Evolutionary conservation across 2,329 filamentous ascomycete species (phyloP).

Genomic region (Catunica adiposa): DNA sequence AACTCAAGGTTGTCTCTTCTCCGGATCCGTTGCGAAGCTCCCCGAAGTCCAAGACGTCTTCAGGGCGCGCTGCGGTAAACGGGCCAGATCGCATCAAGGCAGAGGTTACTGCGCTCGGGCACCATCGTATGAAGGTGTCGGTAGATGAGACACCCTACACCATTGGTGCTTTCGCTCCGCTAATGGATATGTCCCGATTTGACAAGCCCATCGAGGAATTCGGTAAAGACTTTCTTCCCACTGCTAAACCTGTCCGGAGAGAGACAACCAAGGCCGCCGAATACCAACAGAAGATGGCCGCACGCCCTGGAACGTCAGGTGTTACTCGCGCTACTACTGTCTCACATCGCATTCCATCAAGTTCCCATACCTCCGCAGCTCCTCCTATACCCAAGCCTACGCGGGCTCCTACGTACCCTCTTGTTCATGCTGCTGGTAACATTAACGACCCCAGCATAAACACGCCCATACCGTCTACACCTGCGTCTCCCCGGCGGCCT

Average conservation of each 20-base stretch:
- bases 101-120: constrained; percentile 15
- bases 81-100: background rate
- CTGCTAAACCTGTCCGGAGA: background rate
- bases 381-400: constrained; percentile 2
- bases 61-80: background rate
- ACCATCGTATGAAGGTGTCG: constrained; percentile 25
- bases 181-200: constrained; percentile 46
- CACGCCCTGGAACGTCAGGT: background rate
- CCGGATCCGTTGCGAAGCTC: background rate
- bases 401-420: constrained; percentile 2
- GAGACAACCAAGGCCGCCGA: constrained; percentile 10
- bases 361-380: constrained; percentile 12
- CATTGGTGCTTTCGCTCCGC: constrained; percentile 51
- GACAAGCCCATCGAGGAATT: constrained; percentile 35
- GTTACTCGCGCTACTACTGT: constrained; percentile 7
- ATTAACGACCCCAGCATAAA: constrained; percentile 2
- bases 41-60: constrained; percentile 10
- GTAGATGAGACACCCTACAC: constrained; percentile 38
- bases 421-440: constrained; percentile 7
- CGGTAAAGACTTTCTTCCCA: constrained; percentile 27
- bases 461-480: background rate
- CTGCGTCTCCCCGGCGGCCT: background rate
- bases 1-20: constrained; percentile 31
- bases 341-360: constrained; percentile 3
- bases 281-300: constrained; percentile 1